A percentile compares a stretch with the other conserved stretches of the same genome.
Evolutionary conservation across 2,329 filamentous ascomycete species (phyloP).

Genomic region (Alternaria ventricosa): DNA sequence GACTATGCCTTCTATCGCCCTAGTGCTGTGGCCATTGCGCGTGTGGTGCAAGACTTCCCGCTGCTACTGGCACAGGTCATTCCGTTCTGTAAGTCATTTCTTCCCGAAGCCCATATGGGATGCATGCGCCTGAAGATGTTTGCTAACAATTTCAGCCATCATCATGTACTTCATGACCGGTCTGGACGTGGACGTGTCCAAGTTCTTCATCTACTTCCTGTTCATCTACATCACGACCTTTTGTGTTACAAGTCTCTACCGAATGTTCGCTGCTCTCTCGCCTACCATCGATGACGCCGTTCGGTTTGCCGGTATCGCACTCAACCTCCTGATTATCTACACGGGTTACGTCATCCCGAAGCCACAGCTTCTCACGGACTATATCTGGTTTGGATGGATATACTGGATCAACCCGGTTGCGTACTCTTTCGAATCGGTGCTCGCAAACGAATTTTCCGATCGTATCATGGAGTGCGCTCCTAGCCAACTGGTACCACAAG

Average conservation of each 20-base stretch:
- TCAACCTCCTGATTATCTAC: slow-evolving; percentile 69
- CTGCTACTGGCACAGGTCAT: slow-evolving; percentile 65
- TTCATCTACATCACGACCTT: slow-evolving; percentile 70
- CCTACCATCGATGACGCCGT: slow-evolving; percentile 71
- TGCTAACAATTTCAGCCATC: slow-evolving; percentile 44
- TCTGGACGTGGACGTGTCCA: slow-evolving; percentile 64
- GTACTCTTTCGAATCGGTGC: slow-evolving; percentile 71
- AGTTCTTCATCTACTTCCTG: slow-evolving; percentile 71
- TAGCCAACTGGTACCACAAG: slow-evolving; percentile 65
- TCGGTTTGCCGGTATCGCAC: slow-evolving; percentile 66
- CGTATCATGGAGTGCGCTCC: slow-evolving; percentile 65
- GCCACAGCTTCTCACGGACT: slow-evolving; percentile 62
- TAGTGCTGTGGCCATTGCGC: slow-evolving; percentile 67
- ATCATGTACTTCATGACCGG: slow-evolving; percentile 71
- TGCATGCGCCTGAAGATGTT: neutral
- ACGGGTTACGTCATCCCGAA: slow-evolving; percentile 74
- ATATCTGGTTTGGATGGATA: slow-evolving; percentile 68
- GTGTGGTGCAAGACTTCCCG: slow-evolving; percentile 69
- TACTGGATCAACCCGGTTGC: slow-evolving; percentile 56
- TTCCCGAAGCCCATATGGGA: neutral
- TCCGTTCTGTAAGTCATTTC: slow-evolving; percentile 54
- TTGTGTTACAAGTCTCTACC: slow-evolving; percentile 68
- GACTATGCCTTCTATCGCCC: slow-evolving; percentile 75
- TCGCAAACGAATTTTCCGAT: slow-evolving; percentile 69
- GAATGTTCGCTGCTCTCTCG: slow-evolving; percentile 69